phyloP scores from a whole-genome alignment of 1,284 basidiomycete genomes.

The Tylopilus orsonianus region DNA sequence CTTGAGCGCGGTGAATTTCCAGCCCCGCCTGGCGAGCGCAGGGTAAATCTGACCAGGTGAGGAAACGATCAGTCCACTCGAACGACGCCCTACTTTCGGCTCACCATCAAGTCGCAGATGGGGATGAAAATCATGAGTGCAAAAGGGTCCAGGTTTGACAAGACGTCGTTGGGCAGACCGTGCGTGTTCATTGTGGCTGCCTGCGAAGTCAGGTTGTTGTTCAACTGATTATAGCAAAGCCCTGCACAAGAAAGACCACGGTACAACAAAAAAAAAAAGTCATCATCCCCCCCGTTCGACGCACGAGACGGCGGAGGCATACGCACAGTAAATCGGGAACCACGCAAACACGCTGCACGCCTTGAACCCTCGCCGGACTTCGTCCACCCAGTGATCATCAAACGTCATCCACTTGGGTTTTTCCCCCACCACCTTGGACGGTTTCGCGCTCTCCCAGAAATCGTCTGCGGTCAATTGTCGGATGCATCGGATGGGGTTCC shows the following conservation, averaged over 20 bases:
- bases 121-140: slow-evolving; percentile 76
- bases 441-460: slow-evolving; percentile 83
- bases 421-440: slow-evolving; percentile 46
- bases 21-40: slow-evolving; percentile 56
- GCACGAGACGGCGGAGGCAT: not conserved
- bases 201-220: slow-evolving; percentile 79
- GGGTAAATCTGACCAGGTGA: slow-evolving; percentile 74
- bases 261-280: too few species aligned
- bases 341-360: slow-evolving; percentile 84
- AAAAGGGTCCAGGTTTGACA: slow-evolving; percentile 80
- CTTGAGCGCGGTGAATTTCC: slow-evolving; percentile 74
- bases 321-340: slow-evolving; percentile 70
- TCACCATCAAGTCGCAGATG: slow-evolving; percentile 57
- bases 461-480: slow-evolving; percentile 54
- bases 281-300: not conserved
- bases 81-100: slow-evolving; percentile 1
- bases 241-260: slow-evolving; percentile 52
- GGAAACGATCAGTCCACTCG: not conserved
- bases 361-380: slow-evolving; percentile 79
- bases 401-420: slow-evolving; percentile 70
- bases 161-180: slow-evolving; percentile 78
- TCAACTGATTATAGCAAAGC: slow-evolving; percentile 74
- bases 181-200: slow-evolving; percentile 71
- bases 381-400: slow-evolving; percentile 81
- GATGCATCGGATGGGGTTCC: slow-evolving; percentile 51